Evolutionary conservation across 768 basidiomycete genomes (phyloP), one percentile per base, ranked within the genome.

Genomic region (Trametes maxima): DNA sequence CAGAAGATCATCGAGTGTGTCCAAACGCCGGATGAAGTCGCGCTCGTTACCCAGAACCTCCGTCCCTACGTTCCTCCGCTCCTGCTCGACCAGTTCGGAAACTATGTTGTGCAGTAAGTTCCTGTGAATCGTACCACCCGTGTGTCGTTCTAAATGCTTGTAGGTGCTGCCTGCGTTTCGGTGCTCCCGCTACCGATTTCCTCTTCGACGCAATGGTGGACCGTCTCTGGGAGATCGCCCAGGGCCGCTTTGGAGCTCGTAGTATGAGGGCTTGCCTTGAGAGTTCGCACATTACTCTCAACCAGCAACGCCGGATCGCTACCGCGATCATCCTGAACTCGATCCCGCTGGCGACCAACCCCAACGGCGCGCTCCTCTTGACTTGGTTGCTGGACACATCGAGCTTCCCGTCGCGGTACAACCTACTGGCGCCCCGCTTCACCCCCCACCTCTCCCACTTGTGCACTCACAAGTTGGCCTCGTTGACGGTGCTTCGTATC

Each of bases 1-100:
- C 97, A 99, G 76, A 98, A 98, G 82, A 94, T 97, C 71, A 98
- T 98, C 60, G 95, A 98, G 76, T 96, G 94, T 63, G 92, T 95
- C 45, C 85, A 88, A 58, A 88, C 82, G 35, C 87, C 90, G 17
- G 94, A 97, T 56, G 97, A 99, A 73, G 83, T 95, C 56, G 81
- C 80, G 6, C 75, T 96, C 42, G 87, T 99, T 69, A 86, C 92
- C 46, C 88, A 90, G 72, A 91, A 96, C 71, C 76, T 99, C 61
- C 80, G 92, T 60, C 88, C 97, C 0, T 99, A 96, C 72, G 85
- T 91, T 12, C 97, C 97, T 46, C 94, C 97, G 11, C 81, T 99
- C 19, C 84, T 98, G 42, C 84, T 98, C 37, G 95, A 98, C 72
- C 93, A 94, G 70, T 94, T 93, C 67, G 92, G 92, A 61, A 94